A percentile compares a stretch with the other conserved stretches of the same genome.
These are phyloP conservation scores for Thielaviopsis punctulata DNA, from an alignment of 2,329 filamentous ascomycete species.

Conservation along the genomic window DNA sequence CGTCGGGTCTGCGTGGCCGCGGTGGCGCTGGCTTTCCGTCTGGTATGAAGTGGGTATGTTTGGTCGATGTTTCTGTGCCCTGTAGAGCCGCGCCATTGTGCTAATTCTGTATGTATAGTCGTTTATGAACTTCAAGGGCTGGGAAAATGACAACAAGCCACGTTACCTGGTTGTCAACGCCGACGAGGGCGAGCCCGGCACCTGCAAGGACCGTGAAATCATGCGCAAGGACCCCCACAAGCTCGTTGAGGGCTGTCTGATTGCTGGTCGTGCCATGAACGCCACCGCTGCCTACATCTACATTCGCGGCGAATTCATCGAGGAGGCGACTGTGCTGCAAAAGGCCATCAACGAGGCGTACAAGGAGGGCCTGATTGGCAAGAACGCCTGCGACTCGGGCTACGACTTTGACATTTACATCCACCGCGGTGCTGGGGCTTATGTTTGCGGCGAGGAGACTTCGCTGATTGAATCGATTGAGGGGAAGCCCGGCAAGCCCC, in stretches of 20 bases:
- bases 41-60: conserved; percentile 90
- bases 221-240: conserved; percentile 99
- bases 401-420: conserved; percentile 97
- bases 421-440: conserved; percentile 92
- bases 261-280: conserved; percentile 96
- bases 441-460: conserved; percentile 96
- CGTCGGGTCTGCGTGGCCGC: conserved; percentile 84
- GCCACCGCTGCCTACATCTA: conserved; percentile 98
- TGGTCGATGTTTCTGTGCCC: conserved; percentile 1
- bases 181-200: conserved; percentile 95
- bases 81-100: background rate
- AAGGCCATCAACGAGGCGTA: conserved; percentile 96
- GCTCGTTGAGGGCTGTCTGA: conserved; percentile 89
- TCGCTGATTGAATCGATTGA: conserved; percentile 96
- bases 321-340: conserved; percentile 87
- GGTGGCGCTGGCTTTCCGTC: conserved; percentile 97
- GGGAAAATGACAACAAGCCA: conserved; percentile 94
- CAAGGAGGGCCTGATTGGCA: conserved; percentile 82
- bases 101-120: conserved; percentile 39
- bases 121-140: conserved; percentile 99
- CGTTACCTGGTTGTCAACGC: conserved; percentile 96
- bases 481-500: conserved; percentile 96
- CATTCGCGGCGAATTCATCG: conserved; percentile 94
- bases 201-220: conserved; percentile 98
- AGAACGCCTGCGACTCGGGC: conserved; percentile 91